These are phyloP conservation scores for Camellia sinensis DNA, from an alignment of 148 eudicot species.

Conservation along the genomic window DNA sequence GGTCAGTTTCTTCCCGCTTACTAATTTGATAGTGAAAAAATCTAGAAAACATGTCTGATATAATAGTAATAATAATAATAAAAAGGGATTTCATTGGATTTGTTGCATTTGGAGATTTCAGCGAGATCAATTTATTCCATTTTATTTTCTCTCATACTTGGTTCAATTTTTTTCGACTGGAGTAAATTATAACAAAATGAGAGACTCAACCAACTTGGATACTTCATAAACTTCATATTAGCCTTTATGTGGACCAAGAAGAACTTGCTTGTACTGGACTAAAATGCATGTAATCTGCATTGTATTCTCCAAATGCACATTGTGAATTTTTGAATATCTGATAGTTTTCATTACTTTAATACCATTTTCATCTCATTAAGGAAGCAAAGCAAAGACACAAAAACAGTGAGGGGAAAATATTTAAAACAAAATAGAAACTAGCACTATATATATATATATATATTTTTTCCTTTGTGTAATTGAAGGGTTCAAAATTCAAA, in stretches of 20 bases:
- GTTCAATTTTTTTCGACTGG: background rate
- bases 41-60: background rate
- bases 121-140: background rate
- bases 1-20: conserved; percentile 32
- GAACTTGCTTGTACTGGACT: background rate
- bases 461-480: background rate
- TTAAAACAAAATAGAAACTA: background rate
- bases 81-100: background rate
- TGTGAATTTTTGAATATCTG: background rate
- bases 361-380: background rate
- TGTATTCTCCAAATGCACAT: background rate
- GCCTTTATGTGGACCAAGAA: background rate
- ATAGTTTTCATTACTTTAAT: background rate
- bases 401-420: background rate
- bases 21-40: background rate
- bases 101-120: background rate
- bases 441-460: background rate
- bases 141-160: background rate
- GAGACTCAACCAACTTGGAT: background rate
- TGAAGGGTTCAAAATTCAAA: no score
- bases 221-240: background rate
- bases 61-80: no score
- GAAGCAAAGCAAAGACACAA: background rate
- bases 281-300: background rate
- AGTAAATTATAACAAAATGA: background rate